Evolutionary conservation across 129 eudicot species (phyloP).

Genomic region (carrot (Daucus carota)): DNA sequence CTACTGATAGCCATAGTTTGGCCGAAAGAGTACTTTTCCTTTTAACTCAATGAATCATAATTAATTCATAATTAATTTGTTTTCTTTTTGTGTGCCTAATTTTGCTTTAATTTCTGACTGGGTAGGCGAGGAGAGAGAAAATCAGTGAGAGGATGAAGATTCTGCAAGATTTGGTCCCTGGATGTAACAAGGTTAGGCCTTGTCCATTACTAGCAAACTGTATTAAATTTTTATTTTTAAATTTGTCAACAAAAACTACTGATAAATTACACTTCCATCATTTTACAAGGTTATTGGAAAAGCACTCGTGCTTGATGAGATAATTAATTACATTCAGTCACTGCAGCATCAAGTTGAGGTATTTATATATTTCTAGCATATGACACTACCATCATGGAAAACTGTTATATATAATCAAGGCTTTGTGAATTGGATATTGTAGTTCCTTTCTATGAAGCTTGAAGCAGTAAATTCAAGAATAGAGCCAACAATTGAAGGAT

Average conservation of each 20-base stretch:
- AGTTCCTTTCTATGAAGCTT: slow-evolving; percentile 95
- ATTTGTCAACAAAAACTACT: neutral
- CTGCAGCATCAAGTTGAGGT: slow-evolving; percentile 97
- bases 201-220: neutral
- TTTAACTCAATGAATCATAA: neutral
- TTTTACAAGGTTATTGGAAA: slow-evolving; percentile 74
- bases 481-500: slow-evolving; percentile 8
- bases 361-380: neutral
- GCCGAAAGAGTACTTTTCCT: slow-evolving; percentile 69
- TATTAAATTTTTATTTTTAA: too few species aligned
- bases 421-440: slow-evolving; percentile 15
- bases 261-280: neutral
- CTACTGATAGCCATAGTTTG: slow-evolving; percentile 94
- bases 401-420: neutral
- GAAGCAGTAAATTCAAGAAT: slow-evolving; percentile 71
- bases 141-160: slow-evolving; percentile 95
- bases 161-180: slow-evolving; percentile 93
- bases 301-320: slow-evolving; percentile 95
- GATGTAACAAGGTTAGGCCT: slow-evolving; percentile 68
- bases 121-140: slow-evolving; percentile 92
- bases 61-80: neutral
- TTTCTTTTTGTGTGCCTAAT: slow-evolving; percentile 4
- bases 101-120: slow-evolving; percentile 7
- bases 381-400: neutral
- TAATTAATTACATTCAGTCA: slow-evolving; percentile 87